Base-by-base conservation (phyloP, 306 rosid species). In the Adenanthera pavonina region DNA sequence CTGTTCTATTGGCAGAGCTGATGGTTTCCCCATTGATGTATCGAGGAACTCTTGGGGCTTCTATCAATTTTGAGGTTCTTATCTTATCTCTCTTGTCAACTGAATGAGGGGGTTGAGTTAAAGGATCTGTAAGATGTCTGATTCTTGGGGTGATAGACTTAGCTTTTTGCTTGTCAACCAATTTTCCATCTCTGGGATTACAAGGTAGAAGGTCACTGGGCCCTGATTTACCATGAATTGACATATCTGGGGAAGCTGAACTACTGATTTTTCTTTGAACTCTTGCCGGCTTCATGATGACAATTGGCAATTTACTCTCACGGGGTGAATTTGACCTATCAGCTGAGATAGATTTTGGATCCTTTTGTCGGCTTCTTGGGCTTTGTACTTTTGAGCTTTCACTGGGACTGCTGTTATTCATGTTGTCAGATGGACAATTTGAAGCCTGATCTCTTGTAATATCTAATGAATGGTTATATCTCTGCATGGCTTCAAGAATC, bases 401-500 rank as follows among this genome's bases (percentile, higher is more conserved):
- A 75, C 78, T 72, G 57, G 78, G 78, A 56, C 75, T 44, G 67
- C 83, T 74, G 9, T 35, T 61, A 53, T 56, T 85, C 74, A 51
- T 84, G 30, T 16, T 79, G 74, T 68, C 76, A 72, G 91, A 83
- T 68, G 87, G 69, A 78, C 82, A 83, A 74, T 84, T 81, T 54
- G 91, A 86, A 53, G 89, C 84, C 77, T 84, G 87, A n/a, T 87
- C 96, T 79, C 87, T 85, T 86, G 89, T 79, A 38, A 25, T 44
- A 48, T 88, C 93, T 3, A 77, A 62, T 60, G 84, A 41, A 75
- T 82, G 92, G 77, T 84, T 66, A 2, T 81, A 81, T 81, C 91
- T 95, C 82, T 95, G 99, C 97, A 95, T 95, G 66, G 93, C 89
- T 78, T 90, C 94, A 69, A 95, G 95, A 84, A 91, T 93, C 78